Percentiles rank a stretch among this genome's conserved stretches.
Conservation (phyloP, 345 rosid species). For the Noccaea bulbosa region DNA sequence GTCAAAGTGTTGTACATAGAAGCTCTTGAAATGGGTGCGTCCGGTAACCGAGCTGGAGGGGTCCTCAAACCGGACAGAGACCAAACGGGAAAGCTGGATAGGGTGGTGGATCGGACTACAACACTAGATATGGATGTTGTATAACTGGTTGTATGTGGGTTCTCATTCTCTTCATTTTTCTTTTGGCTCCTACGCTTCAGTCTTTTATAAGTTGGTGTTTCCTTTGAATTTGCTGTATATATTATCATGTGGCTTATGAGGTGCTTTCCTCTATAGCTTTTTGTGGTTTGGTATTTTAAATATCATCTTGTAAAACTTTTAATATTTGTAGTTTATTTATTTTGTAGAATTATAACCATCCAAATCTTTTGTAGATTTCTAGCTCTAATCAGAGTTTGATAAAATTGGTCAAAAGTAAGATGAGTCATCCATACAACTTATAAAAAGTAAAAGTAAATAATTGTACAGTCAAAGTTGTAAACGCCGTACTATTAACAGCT, state of each 20-base stretch:
- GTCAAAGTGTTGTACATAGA: conserved; percentile 61
- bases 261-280: neutral
- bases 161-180: neutral
- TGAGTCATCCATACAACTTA: neutral
- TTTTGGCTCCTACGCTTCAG: neutral
- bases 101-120: conserved; percentile 17
- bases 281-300: neutral
- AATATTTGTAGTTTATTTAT: too few species aligned
- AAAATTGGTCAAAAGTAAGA: neutral
- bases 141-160: neutral
- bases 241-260: neutral
- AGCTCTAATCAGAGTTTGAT: neutral
- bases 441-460: too few species aligned
- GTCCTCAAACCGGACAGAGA: conserved; percentile 33
- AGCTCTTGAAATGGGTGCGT: conserved; percentile 57
- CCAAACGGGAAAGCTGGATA: neutral
- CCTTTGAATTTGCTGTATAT: neutral
- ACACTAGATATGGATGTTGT: conserved; percentile 25
- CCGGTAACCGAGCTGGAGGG: conserved; percentile 51
- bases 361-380: too few species aligned
- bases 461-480: too few species aligned
- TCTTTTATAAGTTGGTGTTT: neutral
- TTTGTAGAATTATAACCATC: too few species aligned
- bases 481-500: neutral
- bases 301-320: too few species aligned